Base-by-base conservation (phyloP, 1,139 yeast species). In the Wickerhamomyces sp. region DNA sequence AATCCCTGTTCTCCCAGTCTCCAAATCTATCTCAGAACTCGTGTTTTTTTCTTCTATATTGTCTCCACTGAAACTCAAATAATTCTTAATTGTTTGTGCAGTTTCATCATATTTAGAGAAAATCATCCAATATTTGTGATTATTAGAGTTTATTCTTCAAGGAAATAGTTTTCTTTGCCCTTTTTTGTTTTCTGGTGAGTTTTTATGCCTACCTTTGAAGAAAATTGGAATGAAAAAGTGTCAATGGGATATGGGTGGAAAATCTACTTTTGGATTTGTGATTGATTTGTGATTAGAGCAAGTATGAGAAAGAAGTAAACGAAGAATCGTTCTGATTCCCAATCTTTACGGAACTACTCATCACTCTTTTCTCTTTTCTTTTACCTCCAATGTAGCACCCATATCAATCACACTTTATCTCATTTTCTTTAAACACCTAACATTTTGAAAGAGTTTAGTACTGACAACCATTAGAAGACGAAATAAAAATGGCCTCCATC, bases 401-500 rank as follows among this genome's bases (percentile, higher is more conserved):
- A 27, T 36, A 9, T 11, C 14, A 23, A 8, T 27, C 10, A 23
- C 11, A 8, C n/a, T 29, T n/a, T 36, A 11, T 15, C 14, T n/a
- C 26, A n/a, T 27, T 18, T 7, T 10, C n/a, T 8, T 27, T 8
- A 10, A 23, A 11, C 27, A 5, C 23, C 4, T 18, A 18, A 11
- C n/a, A 9, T 14, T 10, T 7, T 13, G 23, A 5, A 18, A 18
- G 23, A 18, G 23, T 5, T 18, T 18, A 13, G 5, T 36, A 36
- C 38, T 36, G 26, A 36, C 38, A 23, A 15, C 7, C 8, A 8
- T 35, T 35, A 7, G 27, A 15, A n/a, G 10, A 35, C 18, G 10
- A 15, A 15, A 32, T 23, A 40, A 50, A 37, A 46, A 58, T 59
- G 63, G 57, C 67, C 49, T 42, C 55, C 38, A 55, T 61, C 48